phyloP scores from a whole-genome alignment of 2,329 filamentous ascomycete species.

The Pestalotiopsis sp. region DNA sequence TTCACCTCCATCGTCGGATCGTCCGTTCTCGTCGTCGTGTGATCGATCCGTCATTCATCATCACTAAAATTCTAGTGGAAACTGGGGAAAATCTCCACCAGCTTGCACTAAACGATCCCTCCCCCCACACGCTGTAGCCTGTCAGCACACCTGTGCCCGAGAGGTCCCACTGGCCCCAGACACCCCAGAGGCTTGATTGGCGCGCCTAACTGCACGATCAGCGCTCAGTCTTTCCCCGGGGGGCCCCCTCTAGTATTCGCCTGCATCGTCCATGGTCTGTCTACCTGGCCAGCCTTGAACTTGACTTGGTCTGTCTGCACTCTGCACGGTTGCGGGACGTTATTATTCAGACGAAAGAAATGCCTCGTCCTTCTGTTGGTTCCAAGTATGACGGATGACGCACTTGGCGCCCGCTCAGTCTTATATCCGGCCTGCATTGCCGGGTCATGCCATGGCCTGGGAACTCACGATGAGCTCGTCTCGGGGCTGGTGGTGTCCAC shows the following conservation, averaged over 20 bases:
- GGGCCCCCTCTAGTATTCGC: neutral
- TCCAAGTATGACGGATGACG: neutral
- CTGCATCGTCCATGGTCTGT: too few relatives aligned
- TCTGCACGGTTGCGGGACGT: neutral
- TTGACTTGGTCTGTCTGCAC: neutral
- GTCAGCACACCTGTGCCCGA: neutral
- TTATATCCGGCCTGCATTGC: neutral
- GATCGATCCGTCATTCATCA: neutral
- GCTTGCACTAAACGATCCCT: neutral
- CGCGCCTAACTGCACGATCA: neutral
- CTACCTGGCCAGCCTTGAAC: neutral
- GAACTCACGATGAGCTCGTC: slow-evolving; percentile 4
- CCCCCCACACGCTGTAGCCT: neutral
- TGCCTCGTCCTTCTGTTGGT: neutral
- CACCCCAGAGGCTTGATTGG: neutral
- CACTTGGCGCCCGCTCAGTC: neutral
- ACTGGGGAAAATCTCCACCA: neutral
- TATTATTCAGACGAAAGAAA: neutral
- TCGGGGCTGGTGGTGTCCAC: neutral
- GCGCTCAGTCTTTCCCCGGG: neutral
- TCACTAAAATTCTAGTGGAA: neutral
- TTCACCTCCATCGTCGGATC: neutral
- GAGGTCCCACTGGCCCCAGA: neutral
- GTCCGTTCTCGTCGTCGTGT: neutral
- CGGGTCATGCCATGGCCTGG: neutral